Percentiles rank a stretch among this genome's conserved stretches.
These are phyloP conservation scores for Serendipita sp. DNA, from an alignment of 768 basidiomycete species.

Conservation along the genomic window DNA sequence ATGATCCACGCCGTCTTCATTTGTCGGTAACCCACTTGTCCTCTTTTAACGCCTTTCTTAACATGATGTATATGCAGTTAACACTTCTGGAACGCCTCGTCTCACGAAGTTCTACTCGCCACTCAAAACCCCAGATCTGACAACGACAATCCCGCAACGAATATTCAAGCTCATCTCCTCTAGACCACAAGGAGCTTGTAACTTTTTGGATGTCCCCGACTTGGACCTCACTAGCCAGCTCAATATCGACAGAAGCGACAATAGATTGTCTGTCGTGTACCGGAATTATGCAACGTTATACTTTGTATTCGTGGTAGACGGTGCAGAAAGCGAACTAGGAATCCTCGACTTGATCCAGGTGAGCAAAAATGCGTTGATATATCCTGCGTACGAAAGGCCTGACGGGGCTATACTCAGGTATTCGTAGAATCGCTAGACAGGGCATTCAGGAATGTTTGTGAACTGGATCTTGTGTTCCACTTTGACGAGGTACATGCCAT, in stretches of 20 bases:
- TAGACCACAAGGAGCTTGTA: slow-evolving; percentile 73
- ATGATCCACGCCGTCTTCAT: not conserved
- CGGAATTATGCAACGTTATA: slow-evolving; percentile 90
- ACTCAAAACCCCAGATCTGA: slow-evolving; percentile 27
- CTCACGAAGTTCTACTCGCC: slow-evolving; percentile 83
- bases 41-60: not conserved
- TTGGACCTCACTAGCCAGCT: slow-evolving; percentile 49
- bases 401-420: slow-evolving; percentile 34
- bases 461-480: slow-evolving; percentile 94
- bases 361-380: slow-evolving; percentile 13
- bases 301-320: slow-evolving; percentile 94
- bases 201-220: slow-evolving; percentile 89
- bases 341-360: slow-evolving; percentile 95
- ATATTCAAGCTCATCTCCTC: slow-evolving; percentile 79
- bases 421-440: slow-evolving; percentile 94
- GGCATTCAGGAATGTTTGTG: slow-evolving; percentile 96
- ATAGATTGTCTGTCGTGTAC: slow-evolving; percentile 74
- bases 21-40: not conserved
- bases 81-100: slow-evolving; percentile 76
- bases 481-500: slow-evolving; percentile 98
- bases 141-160: slow-evolving; percentile 46
- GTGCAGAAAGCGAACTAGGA: slow-evolving; percentile 90
- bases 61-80: slow-evolving; percentile 36
- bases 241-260: slow-evolving; percentile 29
- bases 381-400: no score